Base-by-base conservation (phyloP, 1,284 basidiomycete species). In the Cerrena zonata region DNA sequence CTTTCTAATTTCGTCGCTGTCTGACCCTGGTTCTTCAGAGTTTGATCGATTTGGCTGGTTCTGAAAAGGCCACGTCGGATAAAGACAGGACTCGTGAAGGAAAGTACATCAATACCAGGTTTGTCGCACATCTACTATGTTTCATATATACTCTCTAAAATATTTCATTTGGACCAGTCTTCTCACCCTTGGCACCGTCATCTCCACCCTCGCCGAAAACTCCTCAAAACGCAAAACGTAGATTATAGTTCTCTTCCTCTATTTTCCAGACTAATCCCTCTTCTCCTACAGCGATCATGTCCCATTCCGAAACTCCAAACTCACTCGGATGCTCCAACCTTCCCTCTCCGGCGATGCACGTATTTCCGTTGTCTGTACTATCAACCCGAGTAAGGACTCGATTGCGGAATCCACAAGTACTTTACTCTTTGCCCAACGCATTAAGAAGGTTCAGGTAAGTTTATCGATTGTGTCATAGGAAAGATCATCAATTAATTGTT, bases 1-100 rank as follows among this genome's bases (percentile, higher is more conserved):
- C 42, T n/a, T n/a, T 25, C 42, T 22, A 23, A 5, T 34, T 11
- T 47, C n/a, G 19, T 22, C n/a, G 19, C n/a, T 24, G 11, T 27
- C 26, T n/a, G 10, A 38, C 15, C n/a, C 38, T n/a, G 13, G 45
- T 25, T 1, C 5, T 30, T 10, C 61, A 91, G 78, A 89, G 82
- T 66, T 76, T 96, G 42, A 94, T 96, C 55, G 94, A 99, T 75
- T 75, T 99, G n/a, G 95, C 95, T 42, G 95, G 95, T 0, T 95
- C 91, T 1, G 95, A 99, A 65, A 93, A 89, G 65, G 93, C 94
- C 2, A 95, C 94, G 2, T 90, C 88, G 5, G 91, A 94, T 69
- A 94, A 91, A 65, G 92, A 95, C 53, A 74, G 94, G 48, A 91
- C 93, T 22, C 78, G 86, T 48, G 94, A 97, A 68, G 94, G 94